Base-by-base conservation (phyloP, 2,329 filamentous ascomycete species). In the Exophiala alcalophila region DNA sequence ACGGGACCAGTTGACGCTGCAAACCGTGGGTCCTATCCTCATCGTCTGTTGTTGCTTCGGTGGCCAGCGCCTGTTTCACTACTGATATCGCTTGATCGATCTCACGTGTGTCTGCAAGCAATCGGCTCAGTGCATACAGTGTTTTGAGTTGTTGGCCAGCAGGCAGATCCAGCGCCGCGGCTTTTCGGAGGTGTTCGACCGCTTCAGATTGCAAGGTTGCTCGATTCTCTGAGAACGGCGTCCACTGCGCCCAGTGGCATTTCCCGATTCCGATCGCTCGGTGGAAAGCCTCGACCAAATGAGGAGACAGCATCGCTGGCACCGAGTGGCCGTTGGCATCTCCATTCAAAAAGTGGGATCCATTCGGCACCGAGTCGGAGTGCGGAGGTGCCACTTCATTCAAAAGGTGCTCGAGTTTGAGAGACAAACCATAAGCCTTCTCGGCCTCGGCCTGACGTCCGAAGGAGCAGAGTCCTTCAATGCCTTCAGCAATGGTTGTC, bases 21-120 rank as follows among this genome's bases (percentile, higher is more conserved):
- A 47, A 19, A 15, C 16, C 25, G 20, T 47, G 48, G 4, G 40
- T 29, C 12, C 15, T 23, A 26, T 65, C 40, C 14, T 23, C 40
- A 30, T 35, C 29, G 20, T 37, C 31, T 19, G 67, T 67, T 2
- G 68, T 58, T 4, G 69, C 66, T 47, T 74, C 77, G 30, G 73
- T 76, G 3, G 80, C 72, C 29, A 97, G 70, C 0, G 86, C 86
- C 26, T 77, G 76, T 64, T 90, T 94, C 40, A 90, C 80, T 26
- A 87, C 79, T 53, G 90, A 85, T 48, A 96, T 86, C 2, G 92
- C 90, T 15, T 80, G 76, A 32, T 81, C 74, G 18, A 96, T 68
- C 59, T 96, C 86, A 56, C 90, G 75, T 51, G 84, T 84, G 67
- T 98, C 90, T 0, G 91, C 89, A 23, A 95, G 74, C n/a, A 95